Percentiles rank a stretch among this genome's conserved stretches.
Conservation (phyloP, 352 stramenopile genomes). For the Globisporangium cystogenes region DNA sequence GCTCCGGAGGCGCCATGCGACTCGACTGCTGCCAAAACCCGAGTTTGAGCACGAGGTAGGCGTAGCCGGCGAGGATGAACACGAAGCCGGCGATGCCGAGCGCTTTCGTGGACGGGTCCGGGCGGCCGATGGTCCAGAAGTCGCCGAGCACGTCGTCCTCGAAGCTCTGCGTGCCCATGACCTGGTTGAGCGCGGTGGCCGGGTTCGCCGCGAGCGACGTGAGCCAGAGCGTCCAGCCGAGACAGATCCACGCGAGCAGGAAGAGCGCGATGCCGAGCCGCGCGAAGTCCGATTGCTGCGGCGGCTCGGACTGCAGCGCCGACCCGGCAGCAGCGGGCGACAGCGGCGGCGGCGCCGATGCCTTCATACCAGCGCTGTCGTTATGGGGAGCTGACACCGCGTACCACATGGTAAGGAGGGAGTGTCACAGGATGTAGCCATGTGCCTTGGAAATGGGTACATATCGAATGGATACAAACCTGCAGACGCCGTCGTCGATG, state of each 20-base stretch:
- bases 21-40: slow-evolving; percentile 10
- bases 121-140: slow-evolving; percentile 8
- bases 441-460: neutral
- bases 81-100: slow-evolving; percentile 6
- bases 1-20: slow-evolving; percentile 1
- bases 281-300: slow-evolving; percentile 8
- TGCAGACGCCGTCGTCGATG: neutral
- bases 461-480: neutral
- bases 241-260: slow-evolving; percentile 6
- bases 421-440: neutral
- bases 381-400: slow-evolving; percentile 17
- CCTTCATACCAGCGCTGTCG: no score
- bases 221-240: slow-evolving; percentile 14
- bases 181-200: slow-evolving; percentile 1
- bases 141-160: slow-evolving; percentile 1
- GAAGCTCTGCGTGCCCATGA: slow-evolving; percentile 4
- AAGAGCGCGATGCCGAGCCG: slow-evolving; percentile 10
- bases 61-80: slow-evolving; percentile 3
- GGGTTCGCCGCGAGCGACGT: slow-evolving; percentile 5
- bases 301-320: neutral
- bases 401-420: neutral
- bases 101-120: neutral
- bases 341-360: no score
- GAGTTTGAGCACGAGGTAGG: slow-evolving; percentile 10
- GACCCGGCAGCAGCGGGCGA: no score